These are phyloP conservation scores for Isatis tinctoria DNA, from an alignment of 345 rosid species.

Conservation along the genomic window DNA sequence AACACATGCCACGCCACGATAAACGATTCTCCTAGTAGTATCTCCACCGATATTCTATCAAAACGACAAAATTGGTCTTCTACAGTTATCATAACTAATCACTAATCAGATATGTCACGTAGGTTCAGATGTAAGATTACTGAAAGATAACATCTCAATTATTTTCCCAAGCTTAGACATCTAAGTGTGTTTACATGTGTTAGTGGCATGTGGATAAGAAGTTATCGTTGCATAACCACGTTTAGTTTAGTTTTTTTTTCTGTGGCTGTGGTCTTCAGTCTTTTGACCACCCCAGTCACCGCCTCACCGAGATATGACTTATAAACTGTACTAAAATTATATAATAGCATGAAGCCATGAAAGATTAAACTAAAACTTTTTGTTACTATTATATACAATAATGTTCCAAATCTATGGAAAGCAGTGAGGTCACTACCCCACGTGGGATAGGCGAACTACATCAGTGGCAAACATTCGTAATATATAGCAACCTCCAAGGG, in stretches of 20 bases:
- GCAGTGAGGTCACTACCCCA: slow-evolving; percentile 23
- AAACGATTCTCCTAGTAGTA: slow-evolving; percentile 22
- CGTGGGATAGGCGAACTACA: slow-evolving; percentile 17
- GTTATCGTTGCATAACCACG: neutral
- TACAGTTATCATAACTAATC: neutral
- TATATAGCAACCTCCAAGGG: slow-evolving; percentile 1
- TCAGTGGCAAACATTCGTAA: slow-evolving; percentile 27
- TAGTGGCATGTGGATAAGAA: slow-evolving; percentile 17
- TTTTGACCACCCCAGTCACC: slow-evolving; percentile 20
- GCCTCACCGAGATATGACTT: slow-evolving; percentile 19
- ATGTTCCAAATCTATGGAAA: slow-evolving; percentile 21
- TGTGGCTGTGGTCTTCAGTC: neutral
- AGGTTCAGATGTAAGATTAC: slow-evolving; percentile 14
- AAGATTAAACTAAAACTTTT: neutral
- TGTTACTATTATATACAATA: neutral
- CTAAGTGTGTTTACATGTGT: slow-evolving; percentile 1
- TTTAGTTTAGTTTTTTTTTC: neutral
- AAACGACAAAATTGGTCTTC: neutral
- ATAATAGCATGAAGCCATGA: neutral
- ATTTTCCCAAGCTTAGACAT: neutral
- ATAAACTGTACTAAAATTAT: neutral
- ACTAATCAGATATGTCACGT: neutral
- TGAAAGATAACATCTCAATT: neutral
- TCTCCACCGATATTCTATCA: slow-evolving; percentile 7
- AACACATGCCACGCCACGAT: slow-evolving; percentile 26